Evolutionary conservation across 805 yeast species (phyloP), one percentile per base, ranked within the genome.

Genomic region (Spencermartinsiella europaea): DNA sequence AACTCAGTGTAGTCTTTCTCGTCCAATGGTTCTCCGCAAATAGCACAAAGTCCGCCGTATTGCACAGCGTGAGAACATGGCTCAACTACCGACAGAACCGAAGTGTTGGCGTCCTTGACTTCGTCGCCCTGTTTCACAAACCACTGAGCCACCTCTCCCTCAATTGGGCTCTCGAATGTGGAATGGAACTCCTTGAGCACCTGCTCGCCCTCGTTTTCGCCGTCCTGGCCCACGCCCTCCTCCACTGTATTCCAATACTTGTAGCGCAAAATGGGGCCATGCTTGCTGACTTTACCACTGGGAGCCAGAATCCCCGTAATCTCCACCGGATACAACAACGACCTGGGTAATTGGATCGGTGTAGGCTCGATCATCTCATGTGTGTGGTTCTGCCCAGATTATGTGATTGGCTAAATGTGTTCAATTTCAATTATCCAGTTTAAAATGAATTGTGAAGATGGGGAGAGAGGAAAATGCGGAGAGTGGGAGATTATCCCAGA

Each of bases 1-100:
- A 74, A 80, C 3, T 90, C 89, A 2, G 82, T 68, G 59, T 87
- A 88, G 62, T 90, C 97, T 45, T 73, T 72, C 48, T 78, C 85
- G 21, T 70, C 75, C 7, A 93, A 75, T 5, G 85, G 77, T 48
- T 79, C 79, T 4, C 98, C 98, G 64, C 99, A 91, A 17, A 87
- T 66, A 0, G 96, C 97, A 69, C 99, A 91, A 37, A 91, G 72
- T 0, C 98, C 98, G 12, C 95, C 96, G 60, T 83, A 93, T 56
- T 93, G 97, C 21, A 93, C 89, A 1, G 91, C 79, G 65, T 93
- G 99, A 10, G 87, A 74, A 60, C 99, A 93, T 0, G 95, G 88
- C 61, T 95, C 97, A 37, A 70, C 65, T 14, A 91, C 72, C 35
- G 71, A 68, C 22, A 81, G 73, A 12, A 91, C 68, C 2, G 69